phyloP scores from a whole-genome alignment of 2,329 filamentous ascomycete species.

The Cladosporium sp. region DNA sequence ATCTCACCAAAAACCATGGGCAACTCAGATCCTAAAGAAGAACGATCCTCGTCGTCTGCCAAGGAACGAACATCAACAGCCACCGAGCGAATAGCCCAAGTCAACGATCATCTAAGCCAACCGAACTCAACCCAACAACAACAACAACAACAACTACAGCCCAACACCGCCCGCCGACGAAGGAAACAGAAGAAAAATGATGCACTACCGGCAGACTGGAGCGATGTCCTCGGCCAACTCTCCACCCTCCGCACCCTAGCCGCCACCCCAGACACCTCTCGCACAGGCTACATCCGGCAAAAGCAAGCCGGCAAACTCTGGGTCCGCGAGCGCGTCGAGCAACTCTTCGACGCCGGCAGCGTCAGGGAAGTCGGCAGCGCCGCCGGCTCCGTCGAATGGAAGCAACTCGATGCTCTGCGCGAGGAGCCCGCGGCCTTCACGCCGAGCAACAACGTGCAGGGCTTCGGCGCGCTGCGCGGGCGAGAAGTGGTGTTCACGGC shows the following conservation, averaged over 20 bases:
- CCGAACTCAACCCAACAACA: conserved; percentile 21
- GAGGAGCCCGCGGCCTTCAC: conserved; percentile 55
- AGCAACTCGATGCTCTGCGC: conserved; percentile 42
- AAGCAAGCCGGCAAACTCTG: conserved; percentile 65
- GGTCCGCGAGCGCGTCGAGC: conserved; percentile 61
- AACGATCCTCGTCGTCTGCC: background rate
- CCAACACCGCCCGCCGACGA: conserved; percentile 22
- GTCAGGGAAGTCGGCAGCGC: conserved; percentile 63
- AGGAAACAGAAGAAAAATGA: conserved; percentile 39
- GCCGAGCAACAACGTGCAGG: conserved; percentile 65
- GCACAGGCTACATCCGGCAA: conserved; percentile 62
- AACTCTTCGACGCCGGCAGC: conserved; percentile 56
- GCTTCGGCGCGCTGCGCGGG: conserved; percentile 49
- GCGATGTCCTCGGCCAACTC: conserved; percentile 62
- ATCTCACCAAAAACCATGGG: background rate
- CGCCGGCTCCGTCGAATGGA: conserved; percentile 61
- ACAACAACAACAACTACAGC: conserved; percentile 9
- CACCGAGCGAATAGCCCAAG: conserved; percentile 30
- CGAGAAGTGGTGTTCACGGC: conserved; percentile 61
- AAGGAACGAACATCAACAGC: conserved; percentile 23
- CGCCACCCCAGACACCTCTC: conserved; percentile 54
- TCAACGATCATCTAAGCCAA: conserved; percentile 39
- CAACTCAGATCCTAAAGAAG: background rate
- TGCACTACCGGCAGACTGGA: conserved; percentile 59
- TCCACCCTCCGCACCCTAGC: conserved; percentile 53